These are phyloP conservation scores for Pythium inflatum DNA, from an alignment of 352 stramenopile species.

Conservation along the genomic window DNA sequence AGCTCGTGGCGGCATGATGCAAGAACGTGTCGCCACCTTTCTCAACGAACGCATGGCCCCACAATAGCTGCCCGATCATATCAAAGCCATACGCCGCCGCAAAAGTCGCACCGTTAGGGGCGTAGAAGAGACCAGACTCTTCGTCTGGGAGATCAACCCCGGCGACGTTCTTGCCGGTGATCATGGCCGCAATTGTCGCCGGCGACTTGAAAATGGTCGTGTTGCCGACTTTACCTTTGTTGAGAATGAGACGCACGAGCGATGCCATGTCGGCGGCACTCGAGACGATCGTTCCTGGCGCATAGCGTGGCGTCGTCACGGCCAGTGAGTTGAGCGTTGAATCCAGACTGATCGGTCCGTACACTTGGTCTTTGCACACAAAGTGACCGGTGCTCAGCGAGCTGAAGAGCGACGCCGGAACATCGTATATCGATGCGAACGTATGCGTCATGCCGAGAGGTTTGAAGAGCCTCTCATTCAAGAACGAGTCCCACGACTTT, in stretches of 20 bases:
- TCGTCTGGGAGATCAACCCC: neutral
- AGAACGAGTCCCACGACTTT: constrained; percentile 49
- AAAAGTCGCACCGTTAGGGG: constrained; percentile 47
- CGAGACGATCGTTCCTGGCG: constrained; percentile 3
- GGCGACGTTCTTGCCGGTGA: constrained; percentile 51
- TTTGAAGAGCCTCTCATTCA: constrained; percentile 51
- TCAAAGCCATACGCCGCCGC: constrained; percentile 69
- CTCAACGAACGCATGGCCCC: constrained; percentile 60
- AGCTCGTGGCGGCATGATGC: constrained; percentile 51
- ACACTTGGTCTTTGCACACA: constrained; percentile 41
- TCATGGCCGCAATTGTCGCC: constrained; percentile 47
- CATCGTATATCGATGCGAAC: constrained; percentile 34
- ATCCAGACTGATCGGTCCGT: constrained; percentile 45
- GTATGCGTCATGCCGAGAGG: constrained; percentile 64
- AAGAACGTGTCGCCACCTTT: constrained; percentile 58
- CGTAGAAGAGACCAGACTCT: constrained; percentile 35
- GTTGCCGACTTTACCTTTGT: constrained; percentile 9
- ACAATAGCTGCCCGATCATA: constrained; percentile 47
- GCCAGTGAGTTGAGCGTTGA: neutral
- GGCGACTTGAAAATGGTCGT: constrained; percentile 46
- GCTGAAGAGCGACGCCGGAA: neutral
- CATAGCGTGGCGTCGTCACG: neutral
- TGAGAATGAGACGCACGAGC: constrained; percentile 2
- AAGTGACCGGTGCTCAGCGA: constrained; percentile 44
- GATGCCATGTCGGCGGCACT: constrained; percentile 13